Percentiles rank a stretch among this genome's conserved stretches.
Conservation (phyloP, 768 basidiomycete species). For the Psilocybe sp. region DNA sequence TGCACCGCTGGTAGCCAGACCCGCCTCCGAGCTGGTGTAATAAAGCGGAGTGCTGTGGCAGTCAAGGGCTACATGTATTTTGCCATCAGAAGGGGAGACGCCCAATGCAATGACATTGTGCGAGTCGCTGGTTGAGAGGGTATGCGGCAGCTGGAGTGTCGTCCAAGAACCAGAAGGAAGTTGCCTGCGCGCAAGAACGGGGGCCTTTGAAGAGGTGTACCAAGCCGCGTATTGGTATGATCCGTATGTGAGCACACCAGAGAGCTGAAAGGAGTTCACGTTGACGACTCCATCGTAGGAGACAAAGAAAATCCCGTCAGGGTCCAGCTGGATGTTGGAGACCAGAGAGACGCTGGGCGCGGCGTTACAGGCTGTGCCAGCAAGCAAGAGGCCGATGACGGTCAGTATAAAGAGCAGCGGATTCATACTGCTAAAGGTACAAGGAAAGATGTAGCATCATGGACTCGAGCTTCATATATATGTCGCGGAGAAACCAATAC, state of each 20-base stretch:
- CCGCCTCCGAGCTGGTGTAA: conserved; percentile 40
- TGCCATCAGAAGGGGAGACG: conserved; percentile 42
- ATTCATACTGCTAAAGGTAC: background rate
- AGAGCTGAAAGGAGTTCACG: conserved; percentile 45
- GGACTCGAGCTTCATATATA: background rate
- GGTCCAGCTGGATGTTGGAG: conserved; percentile 35
- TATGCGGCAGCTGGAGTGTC: conserved; percentile 40
- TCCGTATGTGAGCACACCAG: conserved; percentile 35
- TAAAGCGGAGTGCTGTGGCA: conserved; percentile 41
- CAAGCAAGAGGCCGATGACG: conserved; percentile 9
- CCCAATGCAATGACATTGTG: conserved; percentile 45
- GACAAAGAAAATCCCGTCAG: conserved; percentile 40
- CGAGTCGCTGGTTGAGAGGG: conserved; percentile 37
- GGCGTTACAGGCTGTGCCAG: conserved; percentile 19
- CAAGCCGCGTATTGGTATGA: conserved; percentile 43
- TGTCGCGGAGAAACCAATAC: background rate
- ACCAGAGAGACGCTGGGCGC: conserved; percentile 39
- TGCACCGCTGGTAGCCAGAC: conserved; percentile 36
- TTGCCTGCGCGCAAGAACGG: conserved; percentile 37
- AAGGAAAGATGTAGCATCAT: background rate
- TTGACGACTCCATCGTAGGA: conserved; percentile 47
- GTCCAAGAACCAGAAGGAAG: conserved; percentile 40
- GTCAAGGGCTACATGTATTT: conserved; percentile 46
- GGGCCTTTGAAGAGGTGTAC: conserved; percentile 40
- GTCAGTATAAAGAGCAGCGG: conserved; percentile 4